These are phyloP conservation scores for Aspergillus sclerotiicarbonarius DNA, from an alignment of 495 filamentous ascomycete species.

Conservation along the genomic window DNA sequence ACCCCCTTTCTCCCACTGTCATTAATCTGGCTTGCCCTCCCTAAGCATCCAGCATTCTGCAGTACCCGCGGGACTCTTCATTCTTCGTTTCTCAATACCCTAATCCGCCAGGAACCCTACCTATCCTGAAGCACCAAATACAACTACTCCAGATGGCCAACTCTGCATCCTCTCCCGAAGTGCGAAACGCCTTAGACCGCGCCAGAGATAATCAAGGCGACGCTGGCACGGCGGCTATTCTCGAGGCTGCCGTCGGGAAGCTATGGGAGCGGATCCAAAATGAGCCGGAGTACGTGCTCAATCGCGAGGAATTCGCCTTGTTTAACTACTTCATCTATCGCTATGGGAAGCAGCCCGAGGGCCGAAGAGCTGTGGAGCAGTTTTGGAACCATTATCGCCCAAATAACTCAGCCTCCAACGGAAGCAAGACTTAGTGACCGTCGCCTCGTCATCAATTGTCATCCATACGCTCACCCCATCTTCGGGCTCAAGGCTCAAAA, in stretches of 20 bases:
- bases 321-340: constrained; percentile 71
- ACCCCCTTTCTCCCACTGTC: neutral
- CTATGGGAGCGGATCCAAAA: constrained; percentile 62
- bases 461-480: neutral
- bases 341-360: constrained; percentile 45
- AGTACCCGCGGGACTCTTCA: neutral
- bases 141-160: constrained; percentile 19
- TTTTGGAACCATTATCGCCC: constrained; percentile 50
- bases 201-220: constrained; percentile 61
- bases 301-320: constrained; percentile 68
- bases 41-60: neutral
- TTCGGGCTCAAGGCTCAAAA: neutral
- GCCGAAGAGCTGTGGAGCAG: constrained; percentile 43
- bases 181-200: constrained; percentile 58
- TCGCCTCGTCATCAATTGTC: neutral
- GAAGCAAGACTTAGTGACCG: constrained; percentile 25
- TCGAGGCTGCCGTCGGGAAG: constrained; percentile 55
- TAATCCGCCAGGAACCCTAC: neutral
- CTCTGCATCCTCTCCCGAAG: constrained; percentile 22
- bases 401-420: constrained; percentile 19
- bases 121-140: neutral
- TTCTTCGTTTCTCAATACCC: neutral
- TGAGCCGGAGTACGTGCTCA: constrained; percentile 64
- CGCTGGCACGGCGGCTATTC: constrained; percentile 45
- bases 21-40: neutral